Conservation (phyloP, 768 basidiomycete genomes). For the Lactarius vividus region DNA sequence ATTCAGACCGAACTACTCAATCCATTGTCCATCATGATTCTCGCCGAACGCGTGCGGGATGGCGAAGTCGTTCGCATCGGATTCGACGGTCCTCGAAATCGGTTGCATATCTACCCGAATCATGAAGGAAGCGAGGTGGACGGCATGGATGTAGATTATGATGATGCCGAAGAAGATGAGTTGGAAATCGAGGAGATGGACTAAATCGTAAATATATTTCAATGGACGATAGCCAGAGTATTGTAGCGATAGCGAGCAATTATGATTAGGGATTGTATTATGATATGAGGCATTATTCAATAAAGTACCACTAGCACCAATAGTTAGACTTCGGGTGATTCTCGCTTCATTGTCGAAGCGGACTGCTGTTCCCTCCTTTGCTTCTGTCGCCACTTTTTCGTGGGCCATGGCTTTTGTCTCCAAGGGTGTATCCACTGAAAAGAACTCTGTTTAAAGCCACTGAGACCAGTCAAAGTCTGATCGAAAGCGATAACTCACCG, state of each 20-base stretch:
- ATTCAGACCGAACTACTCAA: constrained; percentile 93
- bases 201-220: constrained; percentile 28
- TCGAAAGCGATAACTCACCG: neutral
- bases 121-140: constrained; percentile 58
- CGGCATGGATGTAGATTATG: constrained; percentile 59
- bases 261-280: neutral
- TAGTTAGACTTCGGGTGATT: neutral
- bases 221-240: neutral
- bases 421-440: constrained; percentile 22
- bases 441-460: neutral
- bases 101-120: constrained; percentile 75
- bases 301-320: neutral
- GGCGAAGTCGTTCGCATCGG: constrained; percentile 72
- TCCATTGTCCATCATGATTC: constrained; percentile 80
- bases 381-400: constrained; percentile 4
- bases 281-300: neutral
- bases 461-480: neutral
- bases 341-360: neutral
- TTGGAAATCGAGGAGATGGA: constrained; percentile 74
- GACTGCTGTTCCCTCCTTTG: neutral
- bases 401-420: constrained; percentile 2
- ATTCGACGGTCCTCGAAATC: constrained; percentile 82
- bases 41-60: constrained; percentile 79
- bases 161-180: constrained; percentile 43
- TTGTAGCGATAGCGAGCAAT: neutral